Evolutionary conservation across 768 basidiomycete genomes (phyloP).

Genomic region (Termitomyces sp.): DNA sequence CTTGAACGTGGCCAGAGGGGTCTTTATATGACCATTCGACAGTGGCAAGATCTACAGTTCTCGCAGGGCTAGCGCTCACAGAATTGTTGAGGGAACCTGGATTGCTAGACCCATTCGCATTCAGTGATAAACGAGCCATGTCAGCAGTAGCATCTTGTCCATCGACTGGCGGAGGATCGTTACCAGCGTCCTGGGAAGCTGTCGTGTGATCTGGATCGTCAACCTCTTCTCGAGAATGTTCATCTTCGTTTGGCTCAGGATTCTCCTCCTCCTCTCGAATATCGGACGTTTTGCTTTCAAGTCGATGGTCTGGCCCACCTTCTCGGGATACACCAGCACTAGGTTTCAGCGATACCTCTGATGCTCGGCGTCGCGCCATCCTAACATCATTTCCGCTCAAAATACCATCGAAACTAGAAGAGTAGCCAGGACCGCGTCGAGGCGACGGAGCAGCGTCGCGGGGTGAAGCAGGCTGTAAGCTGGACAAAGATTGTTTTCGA

Average conservation of each 20-base stretch:
- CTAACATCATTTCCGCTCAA: slow-evolving; percentile 64
- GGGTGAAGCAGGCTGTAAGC: slow-evolving; percentile 50
- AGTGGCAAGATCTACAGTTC: slow-evolving; percentile 46
- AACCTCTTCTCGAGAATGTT: slow-evolving; percentile 1
- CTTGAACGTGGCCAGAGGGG: slow-evolving; percentile 88
- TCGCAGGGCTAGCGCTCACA: slow-evolving; percentile 29
- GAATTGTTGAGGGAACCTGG: slow-evolving; percentile 8
- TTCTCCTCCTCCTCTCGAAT: slow-evolving; percentile 60
- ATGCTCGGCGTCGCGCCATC: slow-evolving; percentile 56
- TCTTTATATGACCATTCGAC: slow-evolving; percentile 93
- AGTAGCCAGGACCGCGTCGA: slow-evolving; percentile 54
- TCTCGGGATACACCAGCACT: slow-evolving; percentile 31
- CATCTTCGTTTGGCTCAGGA: slow-evolving; percentile 2
- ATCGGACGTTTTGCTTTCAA: slow-evolving; percentile 36
- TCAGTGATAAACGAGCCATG: slow-evolving; percentile 12
- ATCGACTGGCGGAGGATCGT: neutral
- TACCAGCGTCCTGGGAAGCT: neutral
- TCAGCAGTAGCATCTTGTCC: slow-evolving; percentile 4
- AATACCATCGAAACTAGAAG: slow-evolving; percentile 69
- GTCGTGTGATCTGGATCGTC: neutral
- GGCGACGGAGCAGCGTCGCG: slow-evolving; percentile 63
- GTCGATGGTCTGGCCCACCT: slow-evolving; percentile 30
- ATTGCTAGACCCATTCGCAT: slow-evolving; percentile 12
- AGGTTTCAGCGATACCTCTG: slow-evolving; percentile 47
- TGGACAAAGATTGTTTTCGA: slow-evolving; percentile 67